Evolutionary conservation across 768 basidiomycete species (phyloP), one percentile per base, ranked within the genome.

Genomic region (Pholiota microspora): DNA sequence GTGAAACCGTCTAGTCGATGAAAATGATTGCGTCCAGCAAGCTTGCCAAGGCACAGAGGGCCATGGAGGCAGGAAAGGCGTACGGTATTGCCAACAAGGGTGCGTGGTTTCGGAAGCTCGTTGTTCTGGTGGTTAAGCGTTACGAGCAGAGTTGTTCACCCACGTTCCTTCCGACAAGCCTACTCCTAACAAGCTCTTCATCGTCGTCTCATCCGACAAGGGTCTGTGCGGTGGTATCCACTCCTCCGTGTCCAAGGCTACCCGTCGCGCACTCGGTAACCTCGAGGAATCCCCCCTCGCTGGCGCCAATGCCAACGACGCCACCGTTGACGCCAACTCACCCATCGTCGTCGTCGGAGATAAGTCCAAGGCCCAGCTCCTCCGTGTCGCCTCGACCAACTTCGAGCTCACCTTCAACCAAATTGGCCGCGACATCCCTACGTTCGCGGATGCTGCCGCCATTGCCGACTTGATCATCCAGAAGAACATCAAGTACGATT

Each of bases 151-250:
- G 83, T 83, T 98, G 64, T 97, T 95, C 77, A 78, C 85, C 54
- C 82, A 96, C 73, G 76, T 86, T 6, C 69, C 83, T 24, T 76
- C 87, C 10, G 89, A 92, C 67, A 77, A 82, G 36, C 77, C 85
- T 18, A 77, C 83, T 42, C 79, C 85, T 66, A 85, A 82, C 69
- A 91, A 89, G 68, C 92, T 98, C 62, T 94, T 96, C 78, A 70
- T 98, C 62, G 92, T 95, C 69, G 73, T 97, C 67, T 97, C 96
- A 44, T 98, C 96, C 52, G 96, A 98, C 86, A 94, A 95, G 77
- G 96, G 97, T 75, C 92, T 99, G 54, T 99, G 96, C 69, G 96
- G 97, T 76, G 96, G 97, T 81, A 96, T 99, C 66, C 96, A 98
- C 79, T 98, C 96, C 36, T 94, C 93, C 51, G 92, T 98, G 68